A percentile compares a stretch with the other conserved stretches of the same genome.
Evolutionary conservation across 495 filamentous ascomycete species (phyloP).

Genomic region (Xylaria longipes): DNA sequence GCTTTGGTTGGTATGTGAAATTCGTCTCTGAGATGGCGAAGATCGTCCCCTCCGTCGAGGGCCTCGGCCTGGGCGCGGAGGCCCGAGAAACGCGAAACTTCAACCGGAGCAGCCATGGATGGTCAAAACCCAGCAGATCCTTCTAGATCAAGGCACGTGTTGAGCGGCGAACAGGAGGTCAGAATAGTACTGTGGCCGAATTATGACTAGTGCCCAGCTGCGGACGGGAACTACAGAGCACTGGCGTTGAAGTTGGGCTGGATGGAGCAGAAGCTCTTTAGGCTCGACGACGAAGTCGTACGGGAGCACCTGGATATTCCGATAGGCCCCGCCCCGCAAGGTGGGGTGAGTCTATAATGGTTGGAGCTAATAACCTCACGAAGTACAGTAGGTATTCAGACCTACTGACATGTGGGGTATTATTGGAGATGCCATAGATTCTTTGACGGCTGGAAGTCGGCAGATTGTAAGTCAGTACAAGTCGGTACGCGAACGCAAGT

Average conservation of each 20-base stretch:
- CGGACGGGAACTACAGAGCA: slow-evolving; percentile 8
- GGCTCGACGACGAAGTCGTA: slow-evolving; percentile 14
- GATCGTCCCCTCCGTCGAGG: slow-evolving; percentile 72
- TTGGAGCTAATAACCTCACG: slow-evolving; percentile 12
- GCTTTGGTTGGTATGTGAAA: slow-evolving; percentile 85
- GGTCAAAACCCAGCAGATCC: not conserved
- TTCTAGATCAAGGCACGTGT: slow-evolving; percentile 2
- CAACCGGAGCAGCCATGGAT: slow-evolving; percentile 34
- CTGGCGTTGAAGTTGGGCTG: slow-evolving; percentile 16
- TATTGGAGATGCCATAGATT: not conserved
- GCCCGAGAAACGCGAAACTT: slow-evolving; percentile 48
- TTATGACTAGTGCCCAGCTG: slow-evolving; percentile 15
- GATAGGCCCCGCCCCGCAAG: not conserved
- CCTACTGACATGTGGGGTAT: slow-evolving; percentile 1
- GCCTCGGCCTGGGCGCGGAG: slow-evolving; percentile 53
- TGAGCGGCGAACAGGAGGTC: slow-evolving; percentile 26
- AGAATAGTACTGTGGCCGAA: not conserved
- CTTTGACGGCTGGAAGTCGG: not conserved
- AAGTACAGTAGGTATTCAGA: not conserved
- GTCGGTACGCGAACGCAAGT: not conserved
- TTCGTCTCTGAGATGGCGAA: slow-evolving; percentile 71
- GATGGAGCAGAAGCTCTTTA: slow-evolving; percentile 11
- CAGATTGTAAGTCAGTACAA: not conserved
- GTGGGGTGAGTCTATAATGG: slow-evolving; percentile 19
- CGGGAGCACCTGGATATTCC: not conserved